Conservation (phyloP, 2,329 filamentous ascomycete species). For the Colletotrichum siamense region DNA sequence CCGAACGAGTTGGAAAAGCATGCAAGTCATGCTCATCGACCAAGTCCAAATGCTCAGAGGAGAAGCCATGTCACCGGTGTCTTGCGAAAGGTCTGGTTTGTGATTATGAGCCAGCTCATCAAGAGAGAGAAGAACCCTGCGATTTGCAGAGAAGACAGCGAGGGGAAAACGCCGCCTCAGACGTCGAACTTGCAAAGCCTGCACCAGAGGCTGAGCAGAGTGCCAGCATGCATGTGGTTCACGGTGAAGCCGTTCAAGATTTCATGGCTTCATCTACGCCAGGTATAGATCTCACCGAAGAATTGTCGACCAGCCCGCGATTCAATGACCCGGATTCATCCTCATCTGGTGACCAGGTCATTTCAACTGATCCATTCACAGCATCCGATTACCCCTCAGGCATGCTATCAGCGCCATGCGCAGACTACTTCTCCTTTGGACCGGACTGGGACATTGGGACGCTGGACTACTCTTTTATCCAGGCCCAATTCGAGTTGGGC, state of each 20-base stretch:
- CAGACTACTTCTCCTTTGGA: background rate
- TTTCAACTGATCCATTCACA: background rate
- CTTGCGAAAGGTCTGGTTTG: background rate
- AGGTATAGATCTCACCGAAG: background rate
- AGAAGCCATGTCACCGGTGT: background rate
- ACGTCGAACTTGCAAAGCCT: background rate
- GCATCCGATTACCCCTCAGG: background rate
- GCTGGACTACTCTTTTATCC: background rate
- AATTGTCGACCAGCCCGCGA: background rate
- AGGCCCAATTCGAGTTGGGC: background rate
- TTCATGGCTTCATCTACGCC: background rate
- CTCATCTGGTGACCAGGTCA: background rate
- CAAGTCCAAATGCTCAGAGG: constrained; percentile 1
- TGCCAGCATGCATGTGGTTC: background rate
- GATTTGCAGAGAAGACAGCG: background rate
- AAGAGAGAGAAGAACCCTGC: background rate
- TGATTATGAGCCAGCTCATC: background rate
- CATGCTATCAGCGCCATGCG: background rate
- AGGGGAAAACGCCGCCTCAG: background rate
- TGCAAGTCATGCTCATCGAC: background rate
- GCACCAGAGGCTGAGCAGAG: background rate
- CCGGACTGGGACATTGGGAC: background rate
- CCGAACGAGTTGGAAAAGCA: background rate
- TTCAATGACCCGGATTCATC: background rate
- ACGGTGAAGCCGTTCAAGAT: background rate